Evolutionary conservation across 768 basidiomycete species (phyloP), one percentile per base, ranked within the genome.

Genomic region (Serendipita sp.): DNA sequence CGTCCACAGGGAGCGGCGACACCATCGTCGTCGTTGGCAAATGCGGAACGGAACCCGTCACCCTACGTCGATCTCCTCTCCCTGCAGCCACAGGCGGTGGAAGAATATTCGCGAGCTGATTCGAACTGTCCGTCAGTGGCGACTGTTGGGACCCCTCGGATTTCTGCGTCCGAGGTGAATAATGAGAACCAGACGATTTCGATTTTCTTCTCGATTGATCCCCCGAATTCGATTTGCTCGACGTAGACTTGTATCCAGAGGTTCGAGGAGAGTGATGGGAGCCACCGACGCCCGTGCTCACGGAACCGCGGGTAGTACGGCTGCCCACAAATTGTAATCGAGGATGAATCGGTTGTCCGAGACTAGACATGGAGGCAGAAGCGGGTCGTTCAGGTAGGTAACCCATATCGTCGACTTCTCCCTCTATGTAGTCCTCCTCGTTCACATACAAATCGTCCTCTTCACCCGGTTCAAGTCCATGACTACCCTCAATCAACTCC

Each of bases 331-430:
- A 63, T 13, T 44, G 67, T 16, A 68, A 66, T 5, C 44, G 38
- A 15, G 64, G 32, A 15, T 67, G 73, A 63, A 91, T 78, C 1
- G 88, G 89, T 28, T 86, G 85, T 2, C 90, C 90, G 3, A 92
- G 80, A 67, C 86, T 88, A 2, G 89, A 91, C 84, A 92, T 84
- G 5, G 90, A 91, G 18, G 83, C 87, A 0, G 88, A 89, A 3
- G 82, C 85, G 16, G 84, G 79, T 46, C 82, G 65, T 83, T 3
- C 83, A 80, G 0, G 85, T 84, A 35, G 72, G 74, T 46, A 62
- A 15, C 65, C 65, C 64, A 64, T 54, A 5, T 65, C 46, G 32
- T 65, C 64, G 5, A 77, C 78, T 51, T 78, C 79, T 63, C 76
- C 76, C 46, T 73, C 75, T 3, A 45, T 67, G 28, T 75, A 77